Evolutionary conservation across 768 basidiomycete genomes (phyloP).

Genomic region (Pisolithus orientalis): DNA sequence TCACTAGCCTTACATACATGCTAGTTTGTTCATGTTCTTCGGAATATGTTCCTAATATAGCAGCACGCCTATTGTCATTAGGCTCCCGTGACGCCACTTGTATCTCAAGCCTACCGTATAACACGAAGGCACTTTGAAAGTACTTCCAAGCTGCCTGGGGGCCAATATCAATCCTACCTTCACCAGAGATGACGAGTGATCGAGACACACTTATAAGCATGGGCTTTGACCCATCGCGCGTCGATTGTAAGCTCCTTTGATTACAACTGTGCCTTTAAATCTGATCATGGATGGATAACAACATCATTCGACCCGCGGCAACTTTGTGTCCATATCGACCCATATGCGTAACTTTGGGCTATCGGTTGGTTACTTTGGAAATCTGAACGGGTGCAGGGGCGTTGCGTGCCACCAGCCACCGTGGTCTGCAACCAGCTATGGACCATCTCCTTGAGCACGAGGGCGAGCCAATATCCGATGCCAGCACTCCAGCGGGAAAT

Average conservation of each 20-base stretch:
- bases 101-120: too few species aligned
- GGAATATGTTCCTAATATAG: too few species aligned
- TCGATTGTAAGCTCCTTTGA: constrained; percentile 63
- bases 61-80: too few species aligned
- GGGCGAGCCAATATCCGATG: constrained; percentile 66
- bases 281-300: constrained; percentile 6
- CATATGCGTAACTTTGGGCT: too few species aligned
- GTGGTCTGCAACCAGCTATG: constrained; percentile 88
- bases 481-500: constrained; percentile 35
- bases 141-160: not conserved
- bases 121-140: too few species aligned
- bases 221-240: constrained; percentile 81
- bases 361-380: too few species aligned
- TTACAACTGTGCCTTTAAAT: not conserved
- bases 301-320: not conserved
- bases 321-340: not conserved
- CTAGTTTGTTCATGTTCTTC: too few species aligned
- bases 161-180: not conserved
- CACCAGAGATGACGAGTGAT: constrained; percentile 42
- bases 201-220: constrained; percentile 72
- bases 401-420: constrained; percentile 71
- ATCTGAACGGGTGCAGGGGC: constrained; percentile 57
- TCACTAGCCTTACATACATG: too few species aligned
- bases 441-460: constrained; percentile 84
- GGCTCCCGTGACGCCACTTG: too few species aligned